Base-by-base conservation (phyloP, 2,329 filamentous ascomycete genomes). In the Gaeumannomyces tritici region DNA sequence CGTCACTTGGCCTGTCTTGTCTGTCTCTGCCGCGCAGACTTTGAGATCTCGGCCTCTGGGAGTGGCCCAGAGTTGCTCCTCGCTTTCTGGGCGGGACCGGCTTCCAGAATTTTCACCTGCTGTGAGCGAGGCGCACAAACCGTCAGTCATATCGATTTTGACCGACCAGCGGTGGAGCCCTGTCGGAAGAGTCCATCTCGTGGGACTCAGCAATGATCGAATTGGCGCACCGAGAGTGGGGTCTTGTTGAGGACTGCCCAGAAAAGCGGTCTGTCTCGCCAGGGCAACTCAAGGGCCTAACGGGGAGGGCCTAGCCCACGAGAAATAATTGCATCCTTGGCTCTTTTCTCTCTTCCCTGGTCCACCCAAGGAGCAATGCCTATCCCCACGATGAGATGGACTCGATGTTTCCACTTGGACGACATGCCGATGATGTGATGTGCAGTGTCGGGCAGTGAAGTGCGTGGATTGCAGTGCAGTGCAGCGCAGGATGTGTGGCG, bases 211-310 rank as follows among this genome's bases (percentile, higher is more conserved):
- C 15, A 21, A n/a, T 8, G 42, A 6, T 47, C 21, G 59, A 61
- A 61, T 56, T 61, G 51, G 35, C 51, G 26, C 26, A 56, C 27
- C 11, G 13, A 24, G 21, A 31, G 31, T 28, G 28, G 57, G 57
- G 28, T 12, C 13, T 42, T 8, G 12, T 59, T 59, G 57, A 58
- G 27, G 57, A 15, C 18, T 47, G 28, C 9, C n/a, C 28, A 27
- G 57, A 59, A 59, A 42, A 59, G 57, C 57, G 57, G 57, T 59
- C 57, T 59, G 57, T 59, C 57, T 31, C 6, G 42, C n/a, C 42
- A 47, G 42, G 42, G 42, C 42, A 47, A 47, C 42, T 47, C 11
- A 21, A 47, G 42, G 18, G 42, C 42, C 4, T 15, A 42, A 3
- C 21, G 15, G 42, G 42, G 42, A n/a, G 18, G 33, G 33, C 18